phyloP scores from a whole-genome alignment of 2,329 filamentous ascomycete species.

The Diaporthe helianthi region DNA sequence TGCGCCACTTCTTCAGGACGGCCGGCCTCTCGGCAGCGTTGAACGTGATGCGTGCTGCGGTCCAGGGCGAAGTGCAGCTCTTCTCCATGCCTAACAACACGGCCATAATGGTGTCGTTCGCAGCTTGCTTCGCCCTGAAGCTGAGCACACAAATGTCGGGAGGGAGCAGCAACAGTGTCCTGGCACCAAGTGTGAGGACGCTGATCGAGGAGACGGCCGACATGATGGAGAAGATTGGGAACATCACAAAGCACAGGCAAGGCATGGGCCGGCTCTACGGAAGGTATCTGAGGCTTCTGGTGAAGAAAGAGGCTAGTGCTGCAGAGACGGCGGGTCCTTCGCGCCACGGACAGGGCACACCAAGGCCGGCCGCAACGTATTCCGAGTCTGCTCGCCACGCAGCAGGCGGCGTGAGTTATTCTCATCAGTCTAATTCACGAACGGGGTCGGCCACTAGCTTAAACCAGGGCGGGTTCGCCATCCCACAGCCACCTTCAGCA shows the following conservation, averaged over 20 bases:
- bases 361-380: conserved; percentile 7
- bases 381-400: conserved; percentile 7
- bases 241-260: conserved; percentile 69
- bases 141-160: conserved; percentile 66
- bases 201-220: conserved; percentile 73
- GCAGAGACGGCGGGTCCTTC: conserved; percentile 32
- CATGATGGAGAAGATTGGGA: conserved; percentile 73
- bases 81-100: conserved; percentile 83
- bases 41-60: conserved; percentile 77
- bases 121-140: conserved; percentile 72
- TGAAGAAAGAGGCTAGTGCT: conserved; percentile 46
- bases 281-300: conserved; percentile 53
- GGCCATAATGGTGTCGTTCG: conserved; percentile 80
- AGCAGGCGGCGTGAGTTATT: conserved; percentile 16
- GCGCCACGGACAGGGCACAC: conserved; percentile 25
- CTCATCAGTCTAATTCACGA: neutral
- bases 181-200: conserved; percentile 68
- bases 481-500: conserved; percentile 32
- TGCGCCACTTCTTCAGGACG: conserved; percentile 75
- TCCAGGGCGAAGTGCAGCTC: conserved; percentile 73
- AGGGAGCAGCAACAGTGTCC: conserved; percentile 41
- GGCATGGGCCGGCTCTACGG: conserved; percentile 65
- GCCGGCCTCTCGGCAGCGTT: conserved; percentile 74
- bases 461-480: conserved; percentile 32
- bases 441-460: conserved; percentile 3